These are phyloP conservation scores for Pseudevernia furfuracea DNA, from an alignment of 495 filamentous ascomycete genomes.

Conservation along the genomic window DNA sequence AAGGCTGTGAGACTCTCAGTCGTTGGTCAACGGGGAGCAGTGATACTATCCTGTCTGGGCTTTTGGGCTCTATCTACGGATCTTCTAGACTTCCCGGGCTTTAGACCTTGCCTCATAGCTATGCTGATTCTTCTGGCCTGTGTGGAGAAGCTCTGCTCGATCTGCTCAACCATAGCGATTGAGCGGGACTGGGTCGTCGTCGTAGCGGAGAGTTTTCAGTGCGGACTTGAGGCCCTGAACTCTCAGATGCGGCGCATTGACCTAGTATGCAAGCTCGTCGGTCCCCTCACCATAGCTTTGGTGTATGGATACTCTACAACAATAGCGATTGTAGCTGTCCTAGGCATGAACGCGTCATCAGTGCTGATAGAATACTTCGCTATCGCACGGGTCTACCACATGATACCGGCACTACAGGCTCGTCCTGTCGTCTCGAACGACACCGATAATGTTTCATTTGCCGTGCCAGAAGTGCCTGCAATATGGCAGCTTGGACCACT, in stretches of 20 bases:
- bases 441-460: neutral
- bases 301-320: conserved; percentile 40
- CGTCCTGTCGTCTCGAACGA: neutral
- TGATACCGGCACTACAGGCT: conserved; percentile 34
- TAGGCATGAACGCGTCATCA: conserved; percentile 35
- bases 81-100: conserved; percentile 27
- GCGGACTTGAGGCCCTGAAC: conserved; percentile 7
- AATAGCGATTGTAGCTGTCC: conserved; percentile 43
- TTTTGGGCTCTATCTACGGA: conserved; percentile 36
- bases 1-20: conserved; percentile 20
- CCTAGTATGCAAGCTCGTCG: conserved; percentile 61
- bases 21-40: conserved; percentile 19
- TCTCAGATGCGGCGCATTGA: conserved; percentile 61
- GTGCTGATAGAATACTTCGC: conserved; percentile 50
- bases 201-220: conserved; percentile 25
- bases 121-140: conserved; percentile 39
- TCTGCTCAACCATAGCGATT: conserved; percentile 49
- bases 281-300: conserved; percentile 50
- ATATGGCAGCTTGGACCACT: neutral
- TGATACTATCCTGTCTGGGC: conserved; percentile 34
- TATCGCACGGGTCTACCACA: conserved; percentile 44
- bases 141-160: conserved; percentile 42
- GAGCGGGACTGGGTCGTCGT: conserved; percentile 53
- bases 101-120: conserved; percentile 32
- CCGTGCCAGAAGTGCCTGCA: neutral